Percentiles rank a stretch among this genome's conserved stretches.
Conservation (phyloP, 2,329 filamentous ascomycete genomes). For the Ambrosiella xylebori region DNA sequence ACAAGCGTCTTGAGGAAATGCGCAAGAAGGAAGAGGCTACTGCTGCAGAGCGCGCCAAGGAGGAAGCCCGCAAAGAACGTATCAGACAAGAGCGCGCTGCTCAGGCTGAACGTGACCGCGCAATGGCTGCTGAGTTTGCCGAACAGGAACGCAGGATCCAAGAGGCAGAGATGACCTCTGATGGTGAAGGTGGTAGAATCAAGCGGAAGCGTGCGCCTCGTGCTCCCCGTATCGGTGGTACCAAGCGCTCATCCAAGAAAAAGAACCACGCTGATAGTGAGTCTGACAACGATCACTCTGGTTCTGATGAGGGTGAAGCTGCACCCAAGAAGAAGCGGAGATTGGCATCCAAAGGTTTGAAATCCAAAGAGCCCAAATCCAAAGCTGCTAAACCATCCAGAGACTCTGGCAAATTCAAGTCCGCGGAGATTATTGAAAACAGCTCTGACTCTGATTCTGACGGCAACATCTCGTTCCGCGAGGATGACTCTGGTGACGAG, state of each 20-base stretch:
- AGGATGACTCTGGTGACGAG: conserved; percentile 17
- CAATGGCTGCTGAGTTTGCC: conserved; percentile 50
- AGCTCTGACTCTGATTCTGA: conserved; percentile 22
- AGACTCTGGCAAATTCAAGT: conserved; percentile 50
- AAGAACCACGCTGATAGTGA: conserved; percentile 22
- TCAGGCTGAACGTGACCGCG: conserved; percentile 60
- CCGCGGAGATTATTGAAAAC: conserved; percentile 53
- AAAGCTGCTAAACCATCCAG: conserved; percentile 16
- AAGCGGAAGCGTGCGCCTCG: conserved; percentile 52
- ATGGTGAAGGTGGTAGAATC: conserved; percentile 62
- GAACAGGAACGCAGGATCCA: conserved; percentile 52
- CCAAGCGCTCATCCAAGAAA: conserved; percentile 40
- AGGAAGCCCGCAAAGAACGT: conserved; percentile 59
- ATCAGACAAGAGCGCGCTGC: conserved; percentile 72
- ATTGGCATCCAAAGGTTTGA: conserved; percentile 29
- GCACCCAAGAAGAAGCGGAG: conserved; percentile 41
- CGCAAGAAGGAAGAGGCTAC: conserved; percentile 62
- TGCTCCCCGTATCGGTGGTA: conserved; percentile 23
- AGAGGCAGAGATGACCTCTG: conserved; percentile 65
- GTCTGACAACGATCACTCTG: conserved; percentile 18
- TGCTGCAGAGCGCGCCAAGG: conserved; percentile 46
- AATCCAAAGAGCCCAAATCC: conserved; percentile 26
- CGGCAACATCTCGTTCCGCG: conserved; percentile 15
- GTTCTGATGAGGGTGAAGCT: conserved; percentile 25
- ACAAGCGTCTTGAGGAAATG: conserved; percentile 65